Conservation (phyloP, 1,284 basidiomycete genomes). For the Cystobasidiaceae sp. region DNA sequence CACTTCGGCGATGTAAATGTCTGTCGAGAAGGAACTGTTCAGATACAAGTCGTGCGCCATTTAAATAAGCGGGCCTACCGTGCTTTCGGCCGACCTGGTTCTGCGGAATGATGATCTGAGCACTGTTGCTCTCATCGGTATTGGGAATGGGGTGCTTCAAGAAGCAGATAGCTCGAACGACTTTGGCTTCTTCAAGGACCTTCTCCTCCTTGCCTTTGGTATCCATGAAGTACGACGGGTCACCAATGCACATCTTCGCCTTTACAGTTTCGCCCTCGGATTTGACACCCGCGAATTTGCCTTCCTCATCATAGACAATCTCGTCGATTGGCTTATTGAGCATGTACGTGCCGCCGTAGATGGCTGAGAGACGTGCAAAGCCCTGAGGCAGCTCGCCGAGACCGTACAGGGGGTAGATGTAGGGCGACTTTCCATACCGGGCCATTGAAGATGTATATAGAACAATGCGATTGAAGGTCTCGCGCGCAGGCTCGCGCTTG, state of each 20-base stretch:
- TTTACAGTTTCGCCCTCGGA: slow-evolving; percentile 88
- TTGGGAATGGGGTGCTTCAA: slow-evolving; percentile 98
- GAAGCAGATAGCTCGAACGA: slow-evolving; percentile 94
- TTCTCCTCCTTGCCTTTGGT: slow-evolving; percentile 57
- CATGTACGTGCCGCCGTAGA: slow-evolving; percentile 99
- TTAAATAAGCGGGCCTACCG: slow-evolving; percentile 55
- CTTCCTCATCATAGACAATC: slow-evolving; percentile 77
- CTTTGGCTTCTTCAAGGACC: slow-evolving; percentile 88
- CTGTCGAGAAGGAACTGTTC: slow-evolving; percentile 51
- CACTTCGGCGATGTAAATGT: slow-evolving; percentile 98
- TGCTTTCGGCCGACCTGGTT: slow-evolving; percentile 93
- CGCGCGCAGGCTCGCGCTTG: slow-evolving; percentile 82
- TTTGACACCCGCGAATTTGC: slow-evolving; percentile 89
- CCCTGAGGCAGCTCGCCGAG: slow-evolving; percentile 98
- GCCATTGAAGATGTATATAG: slow-evolving; percentile 99
- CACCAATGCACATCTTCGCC: slow-evolving; percentile 96
- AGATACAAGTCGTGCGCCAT: slow-evolving; percentile 1
- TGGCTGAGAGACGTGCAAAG: slow-evolving; percentile 94
- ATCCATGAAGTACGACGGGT: slow-evolving; percentile 89
- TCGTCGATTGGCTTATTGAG: slow-evolving; percentile 92
- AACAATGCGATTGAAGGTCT: slow-evolving; percentile 89
- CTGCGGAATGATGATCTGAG: slow-evolving; percentile 98
- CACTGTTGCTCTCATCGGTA: slow-evolving; percentile 89
- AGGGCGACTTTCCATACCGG: slow-evolving; percentile 98
- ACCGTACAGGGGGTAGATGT: slow-evolving; percentile 98